These are phyloP conservation scores for Alternaria conjuncta DNA, from an alignment of 2,329 filamentous ascomycete species.

Conservation along the genomic window DNA sequence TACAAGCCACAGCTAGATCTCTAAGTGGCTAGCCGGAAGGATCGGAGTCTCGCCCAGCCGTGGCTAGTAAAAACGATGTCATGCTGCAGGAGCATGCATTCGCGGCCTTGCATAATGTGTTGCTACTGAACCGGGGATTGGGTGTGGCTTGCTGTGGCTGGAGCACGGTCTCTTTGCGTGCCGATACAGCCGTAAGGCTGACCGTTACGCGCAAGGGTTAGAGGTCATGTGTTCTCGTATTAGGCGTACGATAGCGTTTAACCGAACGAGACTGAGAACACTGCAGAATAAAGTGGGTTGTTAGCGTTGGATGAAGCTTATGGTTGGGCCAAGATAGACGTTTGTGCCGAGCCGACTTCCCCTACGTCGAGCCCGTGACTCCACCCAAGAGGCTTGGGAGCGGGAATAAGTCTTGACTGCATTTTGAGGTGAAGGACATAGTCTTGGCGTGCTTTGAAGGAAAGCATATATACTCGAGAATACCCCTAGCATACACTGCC, in stretches of 20 bases:
- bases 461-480: conserved; percentile 17
- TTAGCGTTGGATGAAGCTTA: conserved; percentile 7
- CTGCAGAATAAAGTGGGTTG: conserved; percentile 11
- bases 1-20: background rate
- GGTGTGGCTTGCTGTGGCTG: conserved; percentile 35
- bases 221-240: conserved; percentile 24
- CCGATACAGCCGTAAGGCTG: conserved; percentile 25
- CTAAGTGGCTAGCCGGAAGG: conserved; percentile 16
- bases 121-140: conserved; percentile 23
- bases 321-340: conserved; percentile 8
- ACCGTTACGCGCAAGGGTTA: conserved; percentile 14
- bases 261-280: conserved; percentile 11
- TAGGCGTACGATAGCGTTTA: background rate
- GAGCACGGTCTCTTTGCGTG: conserved; percentile 30
- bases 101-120: conserved; percentile 15
- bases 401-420: conserved; percentile 19
- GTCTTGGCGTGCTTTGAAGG: conserved; percentile 13
- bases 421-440: background rate
- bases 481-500: conserved; percentile 11
- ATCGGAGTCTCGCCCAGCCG: conserved; percentile 23
- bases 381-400: conserved; percentile 22
- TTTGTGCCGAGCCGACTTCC: background rate
- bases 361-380: conserved; percentile 10
- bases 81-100: conserved; percentile 21
- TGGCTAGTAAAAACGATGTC: conserved; percentile 18